phyloP scores from a whole-genome alignment of 2,329 filamentous ascomycete species.

The Talaromyces sp. region DNA sequence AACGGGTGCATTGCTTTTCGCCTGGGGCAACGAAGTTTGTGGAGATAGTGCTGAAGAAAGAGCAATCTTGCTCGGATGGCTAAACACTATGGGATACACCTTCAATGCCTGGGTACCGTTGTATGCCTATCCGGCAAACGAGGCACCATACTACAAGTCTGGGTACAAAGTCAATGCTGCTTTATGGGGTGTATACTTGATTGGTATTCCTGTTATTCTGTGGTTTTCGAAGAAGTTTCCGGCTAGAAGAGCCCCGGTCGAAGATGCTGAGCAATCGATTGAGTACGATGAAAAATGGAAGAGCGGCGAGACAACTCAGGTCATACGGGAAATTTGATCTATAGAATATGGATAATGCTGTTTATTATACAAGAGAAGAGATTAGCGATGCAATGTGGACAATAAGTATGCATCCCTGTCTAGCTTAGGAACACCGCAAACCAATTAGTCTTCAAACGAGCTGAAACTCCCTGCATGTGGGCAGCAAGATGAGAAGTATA shows the following conservation, averaged over 20 bases:
- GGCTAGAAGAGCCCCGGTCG: not conserved
- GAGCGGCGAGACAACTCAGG: not conserved
- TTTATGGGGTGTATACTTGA: constrained; percentile 16
- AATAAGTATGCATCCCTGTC: not conserved
- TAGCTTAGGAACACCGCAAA: not conserved
- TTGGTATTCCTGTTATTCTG: constrained; percentile 18
- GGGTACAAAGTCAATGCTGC: constrained; percentile 20
- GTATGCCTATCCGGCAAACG: constrained; percentile 15
- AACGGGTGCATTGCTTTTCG: constrained; percentile 16
- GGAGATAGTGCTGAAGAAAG: constrained; percentile 16
- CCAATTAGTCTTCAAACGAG: not conserved
- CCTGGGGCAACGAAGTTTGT: constrained; percentile 18
- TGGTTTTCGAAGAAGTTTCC: constrained; percentile 18
- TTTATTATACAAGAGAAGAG: not conserved
- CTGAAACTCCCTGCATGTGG: too few relatives aligned
- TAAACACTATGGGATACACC: constrained; percentile 17
- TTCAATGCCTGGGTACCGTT: constrained; percentile 18
- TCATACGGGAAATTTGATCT: not conserved
- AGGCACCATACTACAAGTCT: constrained; percentile 17
- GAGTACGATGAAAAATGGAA: constrained; percentile 5
- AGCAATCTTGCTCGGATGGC: constrained; percentile 16
- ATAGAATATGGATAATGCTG: not conserved
- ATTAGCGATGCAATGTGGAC: too few relatives aligned
- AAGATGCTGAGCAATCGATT: not conserved
- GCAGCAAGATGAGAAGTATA: not conserved